Evolutionary conservation across 2,329 filamentous ascomycete species (phyloP), one percentile per base, ranked within the genome.

Genomic region (Colletotrichum aenigma): DNA sequence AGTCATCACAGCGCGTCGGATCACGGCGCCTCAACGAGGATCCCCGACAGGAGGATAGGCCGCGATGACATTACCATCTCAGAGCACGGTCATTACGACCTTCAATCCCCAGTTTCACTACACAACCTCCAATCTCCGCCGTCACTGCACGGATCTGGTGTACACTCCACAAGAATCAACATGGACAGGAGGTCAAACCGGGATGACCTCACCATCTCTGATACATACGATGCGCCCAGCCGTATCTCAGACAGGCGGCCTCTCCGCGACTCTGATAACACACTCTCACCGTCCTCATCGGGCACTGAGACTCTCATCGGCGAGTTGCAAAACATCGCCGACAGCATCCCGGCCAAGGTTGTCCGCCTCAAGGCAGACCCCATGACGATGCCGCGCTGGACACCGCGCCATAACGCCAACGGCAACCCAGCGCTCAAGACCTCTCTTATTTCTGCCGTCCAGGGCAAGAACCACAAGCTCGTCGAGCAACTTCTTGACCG

Each of bases 401-500:
- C 84, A 52, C 88, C 90, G 4, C 86, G 89, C 64, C 87, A 86
- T 77, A 85, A 81, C 4, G 80, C 81, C 1, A 87, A 86, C 7
- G 81, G 84, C 5, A 87, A 88, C 36, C 84, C 85, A 0, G 81
- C 85, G 1, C 83, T 89, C 78, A 88, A 85, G 79, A 81, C 85
- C 3, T 87, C 89, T 4, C 84, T 93, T 1, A 79, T 90, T 3
- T 86, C 87, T 8, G 91, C 91, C 5, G 86, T 93, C 15, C 87
- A 90, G n/a, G 85, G 86, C 43, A 88, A 86, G 78, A 92, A 93
- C 78, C 88, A 91, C 79, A 89, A 89, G 78, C 82, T 90, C 43
- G 82, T 92, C 2, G 88, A 91, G 82, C 89, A 92, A 79, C 84
- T 93, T 8, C 85, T 93, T 5, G 89, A 92, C 77, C 88, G 89